Percentiles rank a stretch among this genome's conserved stretches.
Conservation (phyloP, 495 filamentous ascomycete species). For the Penicillium canescens region DNA sequence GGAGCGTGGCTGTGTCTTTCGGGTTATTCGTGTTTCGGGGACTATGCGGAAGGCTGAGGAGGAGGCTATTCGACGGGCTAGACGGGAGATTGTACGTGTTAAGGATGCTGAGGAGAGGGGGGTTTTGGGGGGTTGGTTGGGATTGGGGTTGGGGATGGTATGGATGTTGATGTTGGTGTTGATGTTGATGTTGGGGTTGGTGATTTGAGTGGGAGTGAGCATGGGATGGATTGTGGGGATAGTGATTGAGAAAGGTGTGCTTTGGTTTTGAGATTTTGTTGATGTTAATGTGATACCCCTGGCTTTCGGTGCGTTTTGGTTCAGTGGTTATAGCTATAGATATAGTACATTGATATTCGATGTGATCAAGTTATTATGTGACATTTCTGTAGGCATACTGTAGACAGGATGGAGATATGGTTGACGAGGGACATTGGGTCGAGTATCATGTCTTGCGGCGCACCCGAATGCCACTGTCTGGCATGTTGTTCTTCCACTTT, state of each 20-base stretch:
- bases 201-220: constrained; percentile 17
- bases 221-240: neutral
- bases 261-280: constrained; percentile 4
- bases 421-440: too few species aligned
- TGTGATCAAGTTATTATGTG: neutral
- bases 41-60: constrained; percentile 92
- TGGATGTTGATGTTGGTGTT: constrained; percentile 49
- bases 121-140: constrained; percentile 41
- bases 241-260: constrained; percentile 6
- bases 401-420: neutral
- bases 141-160: constrained; percentile 15
- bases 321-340: neutral
- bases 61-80: constrained; percentile 77
- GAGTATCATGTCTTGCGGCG: constrained; percentile 38
- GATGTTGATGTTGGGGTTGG: constrained; percentile 45
- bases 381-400: neutral
- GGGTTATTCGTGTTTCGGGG: constrained; percentile 88
- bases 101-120: constrained; percentile 45
- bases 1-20: constrained; percentile 65
- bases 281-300: constrained; percentile 37
- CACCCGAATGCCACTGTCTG: constrained; percentile 49
- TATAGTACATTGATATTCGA: constrained; percentile 4
- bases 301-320: neutral
- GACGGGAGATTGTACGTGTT: constrained; percentile 65
- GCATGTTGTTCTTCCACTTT: constrained; percentile 31